Evolutionary conservation across 352 stramenopile genomes (phyloP), one percentile per base, ranked within the genome.

Genomic region (Poterioochromonas sp.): DNA sequence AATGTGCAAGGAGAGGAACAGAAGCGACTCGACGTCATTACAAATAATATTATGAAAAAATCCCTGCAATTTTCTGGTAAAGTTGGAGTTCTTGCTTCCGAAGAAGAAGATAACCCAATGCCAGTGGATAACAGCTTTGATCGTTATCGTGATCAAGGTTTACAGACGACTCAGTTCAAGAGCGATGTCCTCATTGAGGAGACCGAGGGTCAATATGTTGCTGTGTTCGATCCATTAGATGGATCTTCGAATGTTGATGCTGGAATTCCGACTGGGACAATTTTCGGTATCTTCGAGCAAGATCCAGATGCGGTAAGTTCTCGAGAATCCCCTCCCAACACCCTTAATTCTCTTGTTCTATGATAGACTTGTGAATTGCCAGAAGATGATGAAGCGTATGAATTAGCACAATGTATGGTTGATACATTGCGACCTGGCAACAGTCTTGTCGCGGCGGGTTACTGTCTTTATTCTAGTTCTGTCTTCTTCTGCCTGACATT

Each of bases 231-330:
- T 86, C 95, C 95, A 35, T 86, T 99, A 90, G 95, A 99, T 85
- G 95, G 95, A 54, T 97, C 91, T 63, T 96, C 90, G 64, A 99
- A 99, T 90, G 97, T 97, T 85, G 94, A 99, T 88, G 96, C 94
- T 79, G 95, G 95, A 79, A 96, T 99, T 77, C 98, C 93, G 78
- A 98, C 94, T n/a, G 95, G 94, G 35, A 98, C 94, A 70, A 97
- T 99, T 83, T 98, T 98, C 85, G 93, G 91, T 60, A 96, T 98
- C 76, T 98, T 97, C 69, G 74, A 74, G 44, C 49, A 70, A 32
- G 76, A 81, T 58, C 40, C 63, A 37, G 68, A 80, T 77, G 68
- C 49, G 29, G 63, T 51, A 43, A 79, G 78, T 60, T 43, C 18
- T 58, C 62, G 69, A 40, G 43, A 77, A 64, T 78, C 83, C 22